phyloP scores from a whole-genome alignment of 2,329 filamentous ascomycete genomes.

The Paracoccidioides brasiliensis region DNA sequence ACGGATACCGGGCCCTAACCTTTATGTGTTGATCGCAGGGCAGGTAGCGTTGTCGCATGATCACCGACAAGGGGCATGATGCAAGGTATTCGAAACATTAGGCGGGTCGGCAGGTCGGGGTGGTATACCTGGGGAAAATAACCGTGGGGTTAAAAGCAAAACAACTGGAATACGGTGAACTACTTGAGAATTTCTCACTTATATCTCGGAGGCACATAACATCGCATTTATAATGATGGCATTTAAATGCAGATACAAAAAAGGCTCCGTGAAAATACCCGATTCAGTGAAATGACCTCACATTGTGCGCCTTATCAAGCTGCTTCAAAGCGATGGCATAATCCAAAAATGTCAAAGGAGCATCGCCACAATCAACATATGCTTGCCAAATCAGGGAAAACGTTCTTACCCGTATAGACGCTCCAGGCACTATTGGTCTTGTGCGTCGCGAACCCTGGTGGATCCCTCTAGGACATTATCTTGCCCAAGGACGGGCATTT shows the following conservation, averaged over 20 bases:
- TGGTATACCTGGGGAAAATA: constrained; percentile 23
- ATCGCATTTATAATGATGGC: not conserved
- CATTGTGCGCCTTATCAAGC: constrained; percentile 68
- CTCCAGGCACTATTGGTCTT: constrained; percentile 68
- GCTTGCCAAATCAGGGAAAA: constrained; percentile 63
- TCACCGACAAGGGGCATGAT: constrained; percentile 62
- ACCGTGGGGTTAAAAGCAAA: not conserved
- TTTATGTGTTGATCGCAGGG: constrained; percentile 51
- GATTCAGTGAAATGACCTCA: constrained; percentile 37
- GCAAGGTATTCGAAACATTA: constrained; percentile 21
- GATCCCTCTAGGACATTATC: constrained; percentile 80
- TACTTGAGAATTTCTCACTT: not conserved
- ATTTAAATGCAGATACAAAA: not conserved
- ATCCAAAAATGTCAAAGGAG: constrained; percentile 75
- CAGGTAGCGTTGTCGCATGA: constrained; percentile 57
- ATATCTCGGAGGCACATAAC: not conserved
- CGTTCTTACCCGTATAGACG: constrained; percentile 65
- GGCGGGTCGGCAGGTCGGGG: constrained; percentile 16
- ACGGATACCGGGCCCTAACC: constrained; percentile 54
- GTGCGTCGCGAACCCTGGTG: constrained; percentile 70
- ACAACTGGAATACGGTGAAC: not conserved
- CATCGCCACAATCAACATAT: constrained; percentile 80
- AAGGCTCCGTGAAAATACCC: not conserved
- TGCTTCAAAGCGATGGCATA: constrained; percentile 68
- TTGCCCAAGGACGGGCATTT: constrained; percentile 54